These are phyloP conservation scores for Borovskyia barvae DNA, from an alignment of 208 protist genomes.

Conservation along the genomic window DNA sequence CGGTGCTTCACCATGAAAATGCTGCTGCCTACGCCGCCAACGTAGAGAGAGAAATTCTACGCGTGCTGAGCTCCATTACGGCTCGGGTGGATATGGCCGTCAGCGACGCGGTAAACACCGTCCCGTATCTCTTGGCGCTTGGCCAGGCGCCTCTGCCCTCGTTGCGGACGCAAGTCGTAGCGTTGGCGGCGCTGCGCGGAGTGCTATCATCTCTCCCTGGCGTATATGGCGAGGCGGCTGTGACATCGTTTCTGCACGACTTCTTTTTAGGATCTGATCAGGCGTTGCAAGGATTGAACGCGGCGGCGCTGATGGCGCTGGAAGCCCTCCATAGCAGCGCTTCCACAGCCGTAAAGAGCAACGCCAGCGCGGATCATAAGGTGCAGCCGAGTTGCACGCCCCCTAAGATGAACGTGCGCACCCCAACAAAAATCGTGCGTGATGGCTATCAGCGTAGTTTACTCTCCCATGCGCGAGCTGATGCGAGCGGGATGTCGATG, in stretches of 20 bases:
- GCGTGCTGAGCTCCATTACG: conserved; percentile 27
- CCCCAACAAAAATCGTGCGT: too few relatives aligned
- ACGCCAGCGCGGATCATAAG: too few relatives aligned
- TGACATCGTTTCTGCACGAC: conserved; percentile 33
- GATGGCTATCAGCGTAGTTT: too few relatives aligned
- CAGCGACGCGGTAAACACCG: conserved; percentile 35
- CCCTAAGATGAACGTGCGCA: too few relatives aligned
- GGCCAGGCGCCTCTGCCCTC: conserved; percentile 56
- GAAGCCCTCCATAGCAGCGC: background rate
- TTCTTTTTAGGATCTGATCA: conserved; percentile 47
- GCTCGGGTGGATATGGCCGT: conserved; percentile 30
- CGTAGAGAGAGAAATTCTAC: conserved; percentile 38
- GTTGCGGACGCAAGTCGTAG: conserved; percentile 49
- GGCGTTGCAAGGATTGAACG: conserved; percentile 34
- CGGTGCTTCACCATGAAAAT: background rate
- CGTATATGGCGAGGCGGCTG: conserved; percentile 26
- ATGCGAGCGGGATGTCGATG: too few relatives aligned
- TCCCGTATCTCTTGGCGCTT: conserved; percentile 69
- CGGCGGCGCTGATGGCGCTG: conserved; percentile 7
- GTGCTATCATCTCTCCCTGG: conserved; percentile 28
- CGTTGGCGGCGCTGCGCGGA: conserved; percentile 50
- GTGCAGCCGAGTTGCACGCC: too few relatives aligned
- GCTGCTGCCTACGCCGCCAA: background rate
- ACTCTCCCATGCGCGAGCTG: too few relatives aligned
- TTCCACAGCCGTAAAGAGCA: too few relatives aligned